Base-by-base conservation (phyloP, 176 grass and related monocot species). In the Pontederia crassipes region DNA sequence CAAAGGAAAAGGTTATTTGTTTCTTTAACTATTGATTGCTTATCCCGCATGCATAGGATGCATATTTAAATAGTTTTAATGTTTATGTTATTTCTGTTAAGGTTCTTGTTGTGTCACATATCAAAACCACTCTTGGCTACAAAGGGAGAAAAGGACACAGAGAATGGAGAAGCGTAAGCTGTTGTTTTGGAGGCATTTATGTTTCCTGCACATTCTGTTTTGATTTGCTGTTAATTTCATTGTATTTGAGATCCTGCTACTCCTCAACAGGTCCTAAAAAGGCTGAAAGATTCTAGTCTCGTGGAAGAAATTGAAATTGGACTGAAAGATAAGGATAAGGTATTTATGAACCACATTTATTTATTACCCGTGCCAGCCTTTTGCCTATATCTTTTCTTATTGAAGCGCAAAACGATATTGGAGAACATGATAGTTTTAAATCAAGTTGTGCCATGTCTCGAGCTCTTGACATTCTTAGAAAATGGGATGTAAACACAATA, bases 81-180 rank as follows among this genome's bases (percentile, higher is more conserved):
- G 55, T 32, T 15, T 49, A 56, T 71, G 57, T 70, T 77, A 72
- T 63, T 55, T 66, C 57, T n/a, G 59, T 18, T 79, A 45, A 97
- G 87, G 81, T 86, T 79, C 87, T 88, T 32, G 81, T 88, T 75
- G 87, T 88, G 29, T 91, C 87, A 74, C 87, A 91, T 78, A 72
- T 97, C 66, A 97, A 97, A 72, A 48, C 74, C 8, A 82, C 89
- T 85, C 84, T 97, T 24, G 79, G 86, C 20, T 97, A 97, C 52
- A 90, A 68, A 57, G 77, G 80, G 80, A 59, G 55, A 57, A 28
- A 56, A 71, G 87, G 93, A 51, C 93, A 91, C 57, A 88, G 87
- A 81, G 93, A 78, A 74, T 97, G 93, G 93, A 85, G 86, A 79
- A 82, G 65, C 81, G 87, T 91, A 87, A 88, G 84, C 62, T 77